phyloP scores from a whole-genome alignment of 495 filamentous ascomycete species.

The Talaromyces nanjingensis region DNA sequence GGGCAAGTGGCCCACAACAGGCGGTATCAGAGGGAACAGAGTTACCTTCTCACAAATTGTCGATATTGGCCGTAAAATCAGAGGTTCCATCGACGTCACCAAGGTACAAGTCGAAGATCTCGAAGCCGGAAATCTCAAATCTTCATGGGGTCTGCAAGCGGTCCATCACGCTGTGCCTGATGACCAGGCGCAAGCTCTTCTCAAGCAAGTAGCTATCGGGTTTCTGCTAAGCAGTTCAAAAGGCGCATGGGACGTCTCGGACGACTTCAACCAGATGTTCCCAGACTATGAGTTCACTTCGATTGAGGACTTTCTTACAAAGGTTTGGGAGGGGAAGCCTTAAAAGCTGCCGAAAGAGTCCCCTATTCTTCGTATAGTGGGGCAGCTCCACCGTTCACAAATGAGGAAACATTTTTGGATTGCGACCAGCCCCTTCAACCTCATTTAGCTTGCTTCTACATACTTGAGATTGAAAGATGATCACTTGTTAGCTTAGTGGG shows the following conservation, averaged over 20 bases:
- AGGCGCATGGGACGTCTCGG: conserved; percentile 32
- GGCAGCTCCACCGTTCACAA: no score
- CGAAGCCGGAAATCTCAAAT: conserved; percentile 30
- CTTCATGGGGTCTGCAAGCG: conserved; percentile 26
- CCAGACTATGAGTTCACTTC: conserved; percentile 39
- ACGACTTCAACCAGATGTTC: conserved; percentile 41
- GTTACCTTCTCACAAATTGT: conserved; percentile 31
- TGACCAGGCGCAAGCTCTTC: conserved; percentile 23
- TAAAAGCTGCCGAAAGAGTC: not conserved
- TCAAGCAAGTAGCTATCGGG: conserved; percentile 24
- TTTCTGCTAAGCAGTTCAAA: conserved; percentile 28
- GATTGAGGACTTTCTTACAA: conserved; percentile 34
- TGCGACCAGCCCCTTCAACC: no score
- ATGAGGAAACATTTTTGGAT: no score
- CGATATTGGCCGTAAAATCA: conserved; percentile 32
- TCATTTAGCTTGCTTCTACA: no score
- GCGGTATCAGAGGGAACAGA: conserved; percentile 38
- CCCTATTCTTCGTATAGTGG: not conserved
- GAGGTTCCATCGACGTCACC: conserved; percentile 32
- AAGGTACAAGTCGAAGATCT: conserved; percentile 36
- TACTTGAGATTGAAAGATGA: no score
- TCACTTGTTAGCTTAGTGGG: no score
- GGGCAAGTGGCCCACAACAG: conserved; percentile 40
- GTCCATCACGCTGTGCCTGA: conserved; percentile 28
- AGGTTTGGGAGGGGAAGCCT: conserved; percentile 32